A percentile compares a stretch with the other conserved stretches of the same genome.
phyloP scores from a whole-genome alignment of 495 filamentous ascomycete genomes.

The Tuber calosporum region DNA sequence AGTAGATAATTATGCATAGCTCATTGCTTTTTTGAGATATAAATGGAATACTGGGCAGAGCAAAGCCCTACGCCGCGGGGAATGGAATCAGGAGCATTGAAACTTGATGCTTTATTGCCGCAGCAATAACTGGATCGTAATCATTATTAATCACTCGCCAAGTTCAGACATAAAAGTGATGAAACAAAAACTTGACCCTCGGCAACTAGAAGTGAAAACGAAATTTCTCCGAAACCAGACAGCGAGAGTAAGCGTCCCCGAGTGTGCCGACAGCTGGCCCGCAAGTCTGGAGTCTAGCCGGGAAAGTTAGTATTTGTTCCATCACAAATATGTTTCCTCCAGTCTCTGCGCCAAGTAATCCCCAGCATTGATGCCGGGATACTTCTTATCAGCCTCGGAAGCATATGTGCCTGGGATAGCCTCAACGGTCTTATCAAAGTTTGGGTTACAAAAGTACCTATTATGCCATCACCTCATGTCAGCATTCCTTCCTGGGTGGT shows the following conservation, averaged over 20 bases:
- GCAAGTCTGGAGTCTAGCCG: neutral
- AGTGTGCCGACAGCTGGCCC: neutral
- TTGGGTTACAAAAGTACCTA: constrained; percentile 87
- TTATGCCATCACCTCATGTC: neutral
- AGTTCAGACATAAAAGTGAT: neutral
- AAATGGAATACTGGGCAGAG: neutral
- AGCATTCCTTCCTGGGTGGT: constrained; percentile 6
- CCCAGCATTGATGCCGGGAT: constrained; percentile 66
- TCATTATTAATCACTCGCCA: neutral
- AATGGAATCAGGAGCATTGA: neutral
- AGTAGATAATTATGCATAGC: neutral
- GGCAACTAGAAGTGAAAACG: neutral
- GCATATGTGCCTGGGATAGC: constrained; percentile 80
- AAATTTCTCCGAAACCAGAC: neutral
- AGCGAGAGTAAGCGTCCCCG: neutral
- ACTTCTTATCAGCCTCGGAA: constrained; percentile 60
- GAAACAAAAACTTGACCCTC: neutral
- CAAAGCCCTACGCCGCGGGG: neutral
- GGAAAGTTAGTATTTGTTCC: neutral
- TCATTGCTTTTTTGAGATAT: neutral
- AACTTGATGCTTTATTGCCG: neutral
- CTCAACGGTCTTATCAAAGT: constrained; percentile 69
- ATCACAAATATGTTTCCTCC: constrained; percentile 56
- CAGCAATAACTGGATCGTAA: neutral
- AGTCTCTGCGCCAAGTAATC: constrained; percentile 78